These are phyloP conservation scores for Aechmea fasciata DNA, from an alignment of 176 grass and related monocot genomes.

Conservation along the genomic window DNA sequence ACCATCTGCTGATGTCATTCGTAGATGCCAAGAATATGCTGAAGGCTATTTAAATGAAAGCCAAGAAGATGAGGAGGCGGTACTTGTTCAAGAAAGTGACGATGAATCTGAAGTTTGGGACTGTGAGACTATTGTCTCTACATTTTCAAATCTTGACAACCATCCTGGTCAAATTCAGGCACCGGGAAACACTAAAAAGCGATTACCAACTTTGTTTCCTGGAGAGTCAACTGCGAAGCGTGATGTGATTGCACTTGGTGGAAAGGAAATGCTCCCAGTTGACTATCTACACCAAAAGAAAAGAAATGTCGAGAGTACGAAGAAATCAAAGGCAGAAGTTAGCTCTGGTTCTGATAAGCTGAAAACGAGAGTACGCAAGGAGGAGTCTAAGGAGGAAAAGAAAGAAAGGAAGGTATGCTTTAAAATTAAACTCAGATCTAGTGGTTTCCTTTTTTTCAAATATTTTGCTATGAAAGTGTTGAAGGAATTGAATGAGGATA, in stretches of 20 bases:
- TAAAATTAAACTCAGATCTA: constrained; percentile 10
- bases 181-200: constrained; percentile 44
- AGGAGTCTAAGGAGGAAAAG: constrained; percentile 88
- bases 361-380: constrained; percentile 37
- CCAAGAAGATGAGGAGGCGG: constrained; percentile 30
- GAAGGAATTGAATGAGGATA: background rate
- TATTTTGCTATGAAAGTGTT: background rate
- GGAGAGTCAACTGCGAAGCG: constrained; percentile 43
- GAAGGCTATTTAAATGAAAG: constrained; percentile 58
- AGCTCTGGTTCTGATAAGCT: constrained; percentile 35
- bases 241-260: constrained; percentile 79
- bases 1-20: constrained; percentile 47
- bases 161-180: constrained; percentile 78
- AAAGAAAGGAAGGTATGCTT: constrained; percentile 83
- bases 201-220: constrained; percentile 53
- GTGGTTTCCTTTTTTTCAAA: background rate
- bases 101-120: constrained; percentile 87
- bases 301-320: constrained; percentile 31
- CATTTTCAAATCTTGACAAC: constrained; percentile 83
- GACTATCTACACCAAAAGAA: constrained; percentile 77
- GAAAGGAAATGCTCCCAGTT: constrained; percentile 87
- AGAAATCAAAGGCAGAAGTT: background rate
- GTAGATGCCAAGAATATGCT: constrained; percentile 71
- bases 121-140: constrained; percentile 87
- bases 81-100: constrained; percentile 71